phyloP scores from a whole-genome alignment of 306 rosid species.

The Cucumis sativus region Cucumber_9930_V3 NC_026660.2:23095001-23095500 shows the following conservation, averaged over 20 bases:
- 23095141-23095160: too few species aligned
- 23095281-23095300: neutral
- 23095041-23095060: neutral
- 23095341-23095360: constrained; percentile 83
- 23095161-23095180: too few species aligned
- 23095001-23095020: neutral
- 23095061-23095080: neutral
- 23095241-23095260: neutral
- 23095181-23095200: neutral
- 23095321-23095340: constrained; percentile 44
- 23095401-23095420: constrained; percentile 13
- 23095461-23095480: constrained; percentile 30
- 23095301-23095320: neutral
- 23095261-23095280: neutral
- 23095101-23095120: neutral
- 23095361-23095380: constrained; percentile 79
- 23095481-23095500: constrained; percentile 53
- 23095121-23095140: neutral
- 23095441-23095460: constrained; percentile 13
- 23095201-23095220: neutral
- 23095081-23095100: neutral
- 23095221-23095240: neutral
- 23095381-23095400: constrained; percentile 39
- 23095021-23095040: neutral
- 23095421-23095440: constrained; percentile 11